Conservation (phyloP, 208 protist species). For the Leishmania major region DNA sequence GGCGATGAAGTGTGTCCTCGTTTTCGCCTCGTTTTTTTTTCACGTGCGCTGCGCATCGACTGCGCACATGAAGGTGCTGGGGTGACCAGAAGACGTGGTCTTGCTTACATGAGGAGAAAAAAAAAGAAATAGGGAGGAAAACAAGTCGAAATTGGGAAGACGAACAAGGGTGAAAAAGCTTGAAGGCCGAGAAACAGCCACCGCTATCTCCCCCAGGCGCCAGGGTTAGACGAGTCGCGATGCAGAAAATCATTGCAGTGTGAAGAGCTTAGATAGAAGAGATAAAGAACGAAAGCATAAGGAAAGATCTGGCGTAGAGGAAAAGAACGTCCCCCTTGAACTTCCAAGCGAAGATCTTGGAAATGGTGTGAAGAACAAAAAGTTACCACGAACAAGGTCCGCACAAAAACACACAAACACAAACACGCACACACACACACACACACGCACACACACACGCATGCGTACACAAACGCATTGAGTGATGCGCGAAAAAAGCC, state of each 20-base stretch:
- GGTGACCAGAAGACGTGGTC: background rate
- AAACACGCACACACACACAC: background rate
- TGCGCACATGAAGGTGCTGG: background rate
- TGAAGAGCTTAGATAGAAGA: slow-evolving; percentile 2
- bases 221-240: slow-evolving; percentile 1
- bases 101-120: background rate
- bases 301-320: background rate
- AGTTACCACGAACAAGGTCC: background rate
- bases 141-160: background rate
- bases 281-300: background rate
- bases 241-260: background rate
- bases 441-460: background rate
- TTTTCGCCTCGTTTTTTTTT: background rate
- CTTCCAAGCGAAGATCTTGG: background rate
- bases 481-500: background rate
- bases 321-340: background rate
- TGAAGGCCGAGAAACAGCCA: background rate
- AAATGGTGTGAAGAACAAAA: background rate
- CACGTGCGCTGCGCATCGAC: background rate
- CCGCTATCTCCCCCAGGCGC: background rate
- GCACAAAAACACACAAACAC: background rate
- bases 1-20: background rate
- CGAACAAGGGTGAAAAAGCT: background rate
- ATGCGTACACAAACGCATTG: background rate
- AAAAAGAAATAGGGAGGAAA: slow-evolving; percentile 1